Conservation (phyloP, 257 asterid species). For the Capsicum rhomboideum region DNA sequence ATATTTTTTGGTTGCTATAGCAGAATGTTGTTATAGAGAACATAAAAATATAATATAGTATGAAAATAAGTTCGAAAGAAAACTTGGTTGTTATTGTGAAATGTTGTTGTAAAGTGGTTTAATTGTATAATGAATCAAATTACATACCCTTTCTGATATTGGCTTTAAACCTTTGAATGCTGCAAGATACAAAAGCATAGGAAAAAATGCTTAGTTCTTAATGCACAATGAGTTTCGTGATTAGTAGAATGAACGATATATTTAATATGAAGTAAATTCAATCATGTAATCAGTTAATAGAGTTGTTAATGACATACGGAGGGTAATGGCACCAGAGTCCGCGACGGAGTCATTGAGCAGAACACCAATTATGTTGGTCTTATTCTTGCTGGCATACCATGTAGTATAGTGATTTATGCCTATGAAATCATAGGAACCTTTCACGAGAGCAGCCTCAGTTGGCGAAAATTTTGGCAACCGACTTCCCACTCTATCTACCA, state of each 20-base stretch:
- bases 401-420: constrained; percentile 13
- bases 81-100: not conserved
- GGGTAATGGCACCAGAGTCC: constrained; percentile 48
- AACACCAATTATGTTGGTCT: constrained; percentile 33
- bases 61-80: not conserved
- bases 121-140: not conserved
- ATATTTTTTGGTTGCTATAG: not conserved
- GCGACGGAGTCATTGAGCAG: constrained; percentile 50
- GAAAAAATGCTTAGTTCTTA: not conserved
- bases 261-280: not conserved
- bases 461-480: not conserved
- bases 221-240: not conserved
- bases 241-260: not conserved
- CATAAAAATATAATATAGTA: not conserved
- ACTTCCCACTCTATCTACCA: not conserved
- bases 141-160: constrained; percentile 35
- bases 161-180: constrained; percentile 30
- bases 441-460: not conserved
- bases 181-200: constrained; percentile 9
- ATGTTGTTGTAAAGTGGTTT: not conserved
- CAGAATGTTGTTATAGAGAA: not conserved
- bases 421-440: constrained; percentile 13
- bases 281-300: not conserved
- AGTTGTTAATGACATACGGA: constrained; percentile 40
- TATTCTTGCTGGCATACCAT: constrained; percentile 17